Evolutionary conservation across 345 rosid species (phyloP), one percentile per base, ranked within the genome.

Genomic region (Iberis pinnata): DNA sequence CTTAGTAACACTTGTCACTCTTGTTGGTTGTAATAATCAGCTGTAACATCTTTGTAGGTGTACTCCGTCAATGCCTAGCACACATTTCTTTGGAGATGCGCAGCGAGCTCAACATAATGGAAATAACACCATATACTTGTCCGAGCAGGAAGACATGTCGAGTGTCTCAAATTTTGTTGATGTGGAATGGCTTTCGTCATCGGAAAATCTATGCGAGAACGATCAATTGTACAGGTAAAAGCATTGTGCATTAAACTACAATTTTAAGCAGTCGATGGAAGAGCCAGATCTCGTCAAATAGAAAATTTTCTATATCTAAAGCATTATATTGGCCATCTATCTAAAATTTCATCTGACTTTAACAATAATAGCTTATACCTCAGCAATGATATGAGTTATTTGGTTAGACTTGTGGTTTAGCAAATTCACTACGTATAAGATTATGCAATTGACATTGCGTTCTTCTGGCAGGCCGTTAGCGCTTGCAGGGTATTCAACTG

Each of bases 111-210:
- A 36, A 24, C 75, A 11, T 50, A 68, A 70, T 61, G 82, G 79
- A 66, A 66, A 70, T 70, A 79, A 71, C 63, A 79, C 75, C 45
- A 59, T 52, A 40, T 74, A 35, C 86, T 77, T 71, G 61, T 81
- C 80, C 38, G 95, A 83, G 56, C 75, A 79, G 40, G 81, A 81
- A 48, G 94, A 78, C 70, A 47, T 60, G 50, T 75, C 76, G 49
- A 88, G 71, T 66, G 80, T 65, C 76, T 93, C 95, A 25, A 93
- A 93, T 73, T 93, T 93, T 71, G 73, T 93, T 63, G 97, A 93
- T 70, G 61, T 88, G 29, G 97, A 88, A 62, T 80, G 94, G 92
- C 80, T 93, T 25, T 93, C 97, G 4, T 93, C 97, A 20, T 83
- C 95, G 1, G 97, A 85, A 57, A 88, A 81, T 66, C 85, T 93